Evolutionary conservation across 2,329 filamentous ascomycete species (phyloP), one percentile per base, ranked within the genome.

Genomic region (Alternaria gaisen): DNA sequence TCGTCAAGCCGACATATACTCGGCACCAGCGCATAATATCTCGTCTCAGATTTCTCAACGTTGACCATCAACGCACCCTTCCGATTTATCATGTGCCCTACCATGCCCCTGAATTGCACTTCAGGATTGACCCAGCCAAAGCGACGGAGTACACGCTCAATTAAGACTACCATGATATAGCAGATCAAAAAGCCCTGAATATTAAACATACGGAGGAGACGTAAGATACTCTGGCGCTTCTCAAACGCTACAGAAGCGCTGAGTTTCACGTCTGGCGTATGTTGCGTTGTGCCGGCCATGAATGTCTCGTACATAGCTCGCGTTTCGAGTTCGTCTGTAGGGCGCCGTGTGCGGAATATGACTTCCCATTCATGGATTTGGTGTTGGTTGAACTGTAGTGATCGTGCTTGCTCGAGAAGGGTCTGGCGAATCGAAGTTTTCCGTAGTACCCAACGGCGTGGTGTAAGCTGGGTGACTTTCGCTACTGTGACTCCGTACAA

Each of bases 1-100:
- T 48, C 46, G 5, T 12, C 46, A 22, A 36, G 46, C 8, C 8
- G 46, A 48, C 46, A 48, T 48, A 36, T 48, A 36, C 46, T 36
- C 1, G 46, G 30, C 8, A 48, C 46, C 1, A 48, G 30, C 14
- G 18, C 46, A 24, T 34, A 4, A 11, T 48, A 48, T 1, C 18
- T 3, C 0, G 1, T 24, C 1, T 48, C 1, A 1, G 18, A n/a
- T 10, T 34, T 30, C n/a, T 0, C 12, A 22, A n/a, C 7, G 34
- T 2, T 9, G 0, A 48, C 18, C 12, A 48, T n/a, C 0, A 4
- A 7, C 1, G 46, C 46, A 11, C 46, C 46, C 30, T 48, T 48
- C 12, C 46, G 46, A 4, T 48, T 48, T 5, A 3, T 9, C 6
- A 34, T 24, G 24, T 24, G 30, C 0, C 46, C 18, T 1, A 1